Base-by-base conservation (phyloP, 257 asterid species). In the Nicotiana benthamiana region DNA sequence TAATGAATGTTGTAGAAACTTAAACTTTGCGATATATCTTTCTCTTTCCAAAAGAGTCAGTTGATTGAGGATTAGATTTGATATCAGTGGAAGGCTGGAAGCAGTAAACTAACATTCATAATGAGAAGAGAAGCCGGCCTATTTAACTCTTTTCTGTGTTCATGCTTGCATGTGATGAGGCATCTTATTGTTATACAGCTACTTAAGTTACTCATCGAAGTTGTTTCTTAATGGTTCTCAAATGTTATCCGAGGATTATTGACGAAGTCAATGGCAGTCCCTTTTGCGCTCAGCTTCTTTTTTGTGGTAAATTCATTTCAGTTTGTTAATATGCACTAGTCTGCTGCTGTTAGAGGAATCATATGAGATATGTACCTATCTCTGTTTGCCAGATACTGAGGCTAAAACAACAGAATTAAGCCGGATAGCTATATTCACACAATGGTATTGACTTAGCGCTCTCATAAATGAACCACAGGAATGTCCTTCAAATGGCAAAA, bases 371-470 rank as follows among this genome's bases (percentile, higher is more conserved):
- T 20, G 24, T 43, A 43, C 6, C 57, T 0, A 70, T 20, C 56
- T 68, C 76, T 20, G 76, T 68, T 68, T 40, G 57, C 77, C 34
- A 70, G 77, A 70, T 70, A 40, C 57, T 43, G 54, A 18, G 75
- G 76, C 51, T 68, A 68, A 68, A 68, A 6, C 56, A 36, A 68
- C 76, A 68, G 32, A 68, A 68, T 5, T 36, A 51, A 72, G 78
- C 79, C 40, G 51, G 79, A 74, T 48, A 74, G 79, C 51, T 52
- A 2, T 48, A 15, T 74, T 7, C 34, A n/a, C 53, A 40, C 12
- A 9, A 9, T 17, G 62, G 26, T 74, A 74, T 74, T 74, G 60
- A 74, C 9, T 3, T 48, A 24, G 61, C 79, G 20, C 48, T 74
- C 43, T 74, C 17, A 10, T 74, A 48, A 48, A 74, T 48, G 79